A percentile compares a stretch with the other conserved stretches of the same genome.
Conservation (phyloP, 2,329 filamentous ascomycete species). For the Phaeosphaeria sp. region DNA sequence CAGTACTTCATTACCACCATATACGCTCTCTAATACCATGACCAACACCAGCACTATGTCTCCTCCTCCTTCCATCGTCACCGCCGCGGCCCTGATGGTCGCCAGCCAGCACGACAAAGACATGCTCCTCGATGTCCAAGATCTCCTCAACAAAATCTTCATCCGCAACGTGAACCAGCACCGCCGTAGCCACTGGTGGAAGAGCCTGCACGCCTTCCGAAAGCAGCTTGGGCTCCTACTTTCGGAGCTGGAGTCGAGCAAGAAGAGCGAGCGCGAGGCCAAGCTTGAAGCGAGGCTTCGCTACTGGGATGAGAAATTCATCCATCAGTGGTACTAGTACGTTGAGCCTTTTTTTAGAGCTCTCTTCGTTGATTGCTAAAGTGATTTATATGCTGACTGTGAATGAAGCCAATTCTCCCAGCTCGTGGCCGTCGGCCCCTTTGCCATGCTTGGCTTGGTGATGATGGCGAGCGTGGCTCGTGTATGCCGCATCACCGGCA, state of each 20-base stretch:
- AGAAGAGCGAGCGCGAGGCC: conserved; percentile 22
- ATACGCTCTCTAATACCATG: neutral
- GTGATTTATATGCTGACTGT: conserved; percentile 1
- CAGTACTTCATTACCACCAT: neutral
- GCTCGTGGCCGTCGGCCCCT: conserved; percentile 53
- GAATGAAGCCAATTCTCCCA: conserved; percentile 51
- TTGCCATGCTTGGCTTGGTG: conserved; percentile 54
- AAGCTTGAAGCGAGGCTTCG: conserved; percentile 40
- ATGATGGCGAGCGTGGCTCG: conserved; percentile 52
- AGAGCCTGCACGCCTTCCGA: conserved; percentile 72
- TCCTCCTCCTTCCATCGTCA: conserved; percentile 17
- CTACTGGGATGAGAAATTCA: conserved; percentile 49
- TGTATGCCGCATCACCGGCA: conserved; percentile 49
- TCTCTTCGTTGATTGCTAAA: neutral
- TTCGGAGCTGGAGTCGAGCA: conserved; percentile 28
- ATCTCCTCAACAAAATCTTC: conserved; percentile 74
- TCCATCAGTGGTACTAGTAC: conserved; percentile 48
- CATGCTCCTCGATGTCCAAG: conserved; percentile 47
- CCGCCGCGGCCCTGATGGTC: conserved; percentile 26
- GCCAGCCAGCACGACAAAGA: conserved; percentile 34
- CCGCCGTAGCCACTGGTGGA: conserved; percentile 81
- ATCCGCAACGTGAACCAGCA: conserved; percentile 94
- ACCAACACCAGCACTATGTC: conserved; percentile 18
- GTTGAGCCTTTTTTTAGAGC: conserved; percentile 27
- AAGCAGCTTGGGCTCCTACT: conserved; percentile 67